These are phyloP conservation scores for Lentinula sp. DNA, from an alignment of 768 basidiomycete genomes.

Conservation along the genomic window DNA sequence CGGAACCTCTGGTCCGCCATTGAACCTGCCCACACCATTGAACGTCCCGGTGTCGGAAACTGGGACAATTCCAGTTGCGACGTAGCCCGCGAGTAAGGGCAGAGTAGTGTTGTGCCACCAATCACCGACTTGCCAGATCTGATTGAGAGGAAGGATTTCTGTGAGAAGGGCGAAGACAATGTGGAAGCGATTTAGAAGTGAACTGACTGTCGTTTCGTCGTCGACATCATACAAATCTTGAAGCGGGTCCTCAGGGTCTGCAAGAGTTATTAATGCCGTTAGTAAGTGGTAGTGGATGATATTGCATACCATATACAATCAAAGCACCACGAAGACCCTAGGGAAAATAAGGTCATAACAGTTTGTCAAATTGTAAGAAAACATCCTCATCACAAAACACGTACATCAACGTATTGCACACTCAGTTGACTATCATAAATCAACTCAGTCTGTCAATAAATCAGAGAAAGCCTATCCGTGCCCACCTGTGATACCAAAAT, in stretches of 20 bases:
- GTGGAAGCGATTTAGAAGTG: no score
- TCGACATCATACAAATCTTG: slow-evolving; percentile 36
- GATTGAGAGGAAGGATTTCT: not conserved
- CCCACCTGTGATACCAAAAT: slow-evolving; percentile 30
- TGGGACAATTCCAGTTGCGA: slow-evolving; percentile 20
- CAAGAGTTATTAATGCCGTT: not conserved
- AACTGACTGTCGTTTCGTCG: slow-evolving; percentile 17
- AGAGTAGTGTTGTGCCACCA: slow-evolving; percentile 26
- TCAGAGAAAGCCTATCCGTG: slow-evolving; percentile 1
- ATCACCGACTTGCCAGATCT: slow-evolving; percentile 18
- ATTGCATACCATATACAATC: slow-evolving; percentile 21
- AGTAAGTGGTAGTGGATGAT: slow-evolving; percentile 3
- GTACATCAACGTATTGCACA: slow-evolving; percentile 22
- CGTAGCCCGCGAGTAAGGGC: slow-evolving; percentile 17
- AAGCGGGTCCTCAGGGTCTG: slow-evolving; percentile 33
- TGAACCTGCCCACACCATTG: slow-evolving; percentile 30
- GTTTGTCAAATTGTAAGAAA: no score
- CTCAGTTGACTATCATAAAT: slow-evolving; percentile 13
- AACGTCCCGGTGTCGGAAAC: slow-evolving; percentile 31
- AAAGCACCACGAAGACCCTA: slow-evolving; percentile 27
- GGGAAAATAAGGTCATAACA: no score
- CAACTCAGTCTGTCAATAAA: slow-evolving; percentile 5
- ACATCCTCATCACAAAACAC: not conserved
- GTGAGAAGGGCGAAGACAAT: no score
- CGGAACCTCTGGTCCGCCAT: slow-evolving; percentile 25